These are phyloP conservation scores for Calocybe cyanea DNA, from an alignment of 768 basidiomycete genomes.

Conservation along the genomic window DNA sequence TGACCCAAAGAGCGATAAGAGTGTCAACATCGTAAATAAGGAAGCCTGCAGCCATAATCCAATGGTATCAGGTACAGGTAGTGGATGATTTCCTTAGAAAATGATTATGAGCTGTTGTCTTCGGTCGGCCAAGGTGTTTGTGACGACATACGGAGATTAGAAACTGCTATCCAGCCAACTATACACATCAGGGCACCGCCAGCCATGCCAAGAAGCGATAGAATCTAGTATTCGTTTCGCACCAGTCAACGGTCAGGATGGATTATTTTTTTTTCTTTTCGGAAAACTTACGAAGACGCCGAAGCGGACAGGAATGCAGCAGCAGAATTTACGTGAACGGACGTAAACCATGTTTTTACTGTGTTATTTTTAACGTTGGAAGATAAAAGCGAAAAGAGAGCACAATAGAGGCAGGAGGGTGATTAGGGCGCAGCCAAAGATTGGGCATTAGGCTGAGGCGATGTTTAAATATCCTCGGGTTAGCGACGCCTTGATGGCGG, in stretches of 20 bases:
- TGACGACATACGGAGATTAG: slow-evolving; percentile 35
- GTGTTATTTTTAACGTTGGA: slow-evolving; percentile 15
- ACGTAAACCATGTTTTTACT: slow-evolving; percentile 42
- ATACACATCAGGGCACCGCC: slow-evolving; percentile 42
- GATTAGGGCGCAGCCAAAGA: slow-evolving; percentile 35
- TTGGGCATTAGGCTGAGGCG: slow-evolving; percentile 4
- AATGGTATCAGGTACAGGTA: slow-evolving; percentile 33
- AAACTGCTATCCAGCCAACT: slow-evolving; percentile 44
- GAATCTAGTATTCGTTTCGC: slow-evolving; percentile 21
- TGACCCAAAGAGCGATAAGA: slow-evolving; percentile 50
- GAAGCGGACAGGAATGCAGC: slow-evolving; percentile 62
- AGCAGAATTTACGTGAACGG: slow-evolving; percentile 56
- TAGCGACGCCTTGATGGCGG: slow-evolving; percentile 4
- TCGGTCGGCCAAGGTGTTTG: neutral
- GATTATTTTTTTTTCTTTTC: too few relatives aligned
- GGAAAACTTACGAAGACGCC: slow-evolving; percentile 51
- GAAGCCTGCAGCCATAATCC: slow-evolving; percentile 45
- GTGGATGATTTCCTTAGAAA: slow-evolving; percentile 27
- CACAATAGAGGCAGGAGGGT: slow-evolving; percentile 18
- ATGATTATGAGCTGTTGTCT: neutral
- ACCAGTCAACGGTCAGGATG: neutral
- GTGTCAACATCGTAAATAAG: slow-evolving; percentile 43
- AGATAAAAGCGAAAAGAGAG: slow-evolving; percentile 12
- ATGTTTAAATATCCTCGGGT: slow-evolving; percentile 10
- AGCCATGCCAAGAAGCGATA: slow-evolving; percentile 39